These are phyloP conservation scores for Annulohypoxylon truncatum DNA, from an alignment of 2,329 filamentous ascomycete genomes.

Conservation along the genomic window DNA sequence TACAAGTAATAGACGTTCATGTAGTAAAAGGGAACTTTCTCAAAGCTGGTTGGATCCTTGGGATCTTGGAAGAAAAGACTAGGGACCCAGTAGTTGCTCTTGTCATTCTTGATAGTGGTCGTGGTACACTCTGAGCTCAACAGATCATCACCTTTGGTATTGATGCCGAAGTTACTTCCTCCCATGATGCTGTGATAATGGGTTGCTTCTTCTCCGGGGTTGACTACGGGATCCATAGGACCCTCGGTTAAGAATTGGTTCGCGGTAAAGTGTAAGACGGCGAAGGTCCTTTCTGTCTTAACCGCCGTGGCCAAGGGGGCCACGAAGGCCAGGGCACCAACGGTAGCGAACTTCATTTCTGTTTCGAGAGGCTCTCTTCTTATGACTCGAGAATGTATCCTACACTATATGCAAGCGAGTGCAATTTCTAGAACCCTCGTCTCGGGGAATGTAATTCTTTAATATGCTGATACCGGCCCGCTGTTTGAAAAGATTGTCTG, in stretches of 20 bases:
- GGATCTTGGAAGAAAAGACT: constrained; percentile 75
- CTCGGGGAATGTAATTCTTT: constrained; percentile 38
- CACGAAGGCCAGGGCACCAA: constrained; percentile 43
- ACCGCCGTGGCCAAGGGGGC: constrained; percentile 56
- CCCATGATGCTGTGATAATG: constrained; percentile 80
- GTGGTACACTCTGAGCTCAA: constrained; percentile 75
- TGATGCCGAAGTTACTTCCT: constrained; percentile 73
- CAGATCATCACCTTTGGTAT: constrained; percentile 70
- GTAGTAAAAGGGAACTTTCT: constrained; percentile 75
- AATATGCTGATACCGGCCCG: constrained; percentile 36
- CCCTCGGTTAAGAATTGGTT: constrained; percentile 70
- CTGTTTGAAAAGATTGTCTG: constrained; percentile 33
- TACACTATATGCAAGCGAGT: constrained; percentile 24
- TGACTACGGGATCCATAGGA: constrained; percentile 75
- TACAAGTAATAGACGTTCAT: constrained; percentile 80
- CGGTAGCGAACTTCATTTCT: constrained; percentile 45
- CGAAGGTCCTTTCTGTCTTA: constrained; percentile 66
- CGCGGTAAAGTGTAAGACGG: constrained; percentile 78
- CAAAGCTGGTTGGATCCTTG: constrained; percentile 67
- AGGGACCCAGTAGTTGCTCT: constrained; percentile 83
- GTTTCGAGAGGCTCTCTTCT: constrained; percentile 3
- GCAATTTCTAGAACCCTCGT: constrained; percentile 31
- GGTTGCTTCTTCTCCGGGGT: constrained; percentile 65
- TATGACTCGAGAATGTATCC: constrained; percentile 19
- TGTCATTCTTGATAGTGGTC: constrained; percentile 74